Evolutionary conservation across 768 basidiomycete species (phyloP).

Genomic region (Lactarius hatsudake): DNA sequence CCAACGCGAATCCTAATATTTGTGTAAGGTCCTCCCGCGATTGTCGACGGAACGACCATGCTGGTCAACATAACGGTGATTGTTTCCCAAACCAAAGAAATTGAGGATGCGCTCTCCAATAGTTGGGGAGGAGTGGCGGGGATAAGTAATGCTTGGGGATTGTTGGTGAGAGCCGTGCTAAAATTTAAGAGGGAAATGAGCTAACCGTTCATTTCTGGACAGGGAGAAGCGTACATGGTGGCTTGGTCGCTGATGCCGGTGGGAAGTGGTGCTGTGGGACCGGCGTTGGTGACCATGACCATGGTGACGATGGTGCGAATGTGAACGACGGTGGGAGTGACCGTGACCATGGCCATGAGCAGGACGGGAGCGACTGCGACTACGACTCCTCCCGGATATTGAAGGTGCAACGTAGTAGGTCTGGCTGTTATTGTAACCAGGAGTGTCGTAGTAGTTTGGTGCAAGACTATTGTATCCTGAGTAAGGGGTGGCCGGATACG

Average conservation of each 20-base stretch:
- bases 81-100: slow-evolving; percentile 37
- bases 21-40: slow-evolving; percentile 11
- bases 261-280: slow-evolving; percentile 18
- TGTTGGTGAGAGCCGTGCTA: slow-evolving; percentile 12
- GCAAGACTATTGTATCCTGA: slow-evolving; percentile 23
- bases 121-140: slow-evolving; percentile 24
- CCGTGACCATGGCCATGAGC: slow-evolving; percentile 21
- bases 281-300: slow-evolving; percentile 21
- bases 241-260: slow-evolving; percentile 17
- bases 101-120: slow-evolving; percentile 40
- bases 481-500: slow-evolving; percentile 29
- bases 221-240: slow-evolving; percentile 21
- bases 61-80: slow-evolving; percentile 41
- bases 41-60: slow-evolving; percentile 40
- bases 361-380: slow-evolving; percentile 27
- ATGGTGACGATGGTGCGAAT: slow-evolving; percentile 10
- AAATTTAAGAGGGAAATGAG: not conserved
- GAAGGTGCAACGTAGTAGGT: slow-evolving; percentile 27
- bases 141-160: slow-evolving; percentile 18
- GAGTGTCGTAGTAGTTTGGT: slow-evolving; percentile 11
- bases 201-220: no score
- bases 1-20: slow-evolving; percentile 16
- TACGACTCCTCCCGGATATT: slow-evolving; percentile 24
- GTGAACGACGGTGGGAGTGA: slow-evolving; percentile 20
- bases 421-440: slow-evolving; percentile 10